A percentile compares a stretch with the other conserved stretches of the same genome.
Evolutionary conservation across 345 rosid genomes (phyloP).

Genomic region (Gossypium stocksii): DNA sequence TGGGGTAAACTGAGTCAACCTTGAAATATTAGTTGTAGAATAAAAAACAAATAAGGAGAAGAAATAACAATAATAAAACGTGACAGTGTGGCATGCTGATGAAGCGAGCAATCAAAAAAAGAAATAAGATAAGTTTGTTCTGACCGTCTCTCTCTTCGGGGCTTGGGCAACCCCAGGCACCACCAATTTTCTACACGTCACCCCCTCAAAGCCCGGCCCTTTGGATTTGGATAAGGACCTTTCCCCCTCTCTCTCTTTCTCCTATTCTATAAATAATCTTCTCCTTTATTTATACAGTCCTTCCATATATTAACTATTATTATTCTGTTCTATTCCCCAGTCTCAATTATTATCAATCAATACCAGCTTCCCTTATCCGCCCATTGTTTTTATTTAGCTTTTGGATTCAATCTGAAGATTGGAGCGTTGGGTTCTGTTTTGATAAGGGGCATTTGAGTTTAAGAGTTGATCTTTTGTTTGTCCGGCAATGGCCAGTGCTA

Average conservation of each 20-base stretch:
- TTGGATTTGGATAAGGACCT: conserved; percentile 11
- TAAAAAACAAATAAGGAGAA: not conserved
- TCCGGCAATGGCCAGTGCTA: conserved; percentile 21
- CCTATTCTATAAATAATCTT: not conserved
- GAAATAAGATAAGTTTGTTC: not conserved
- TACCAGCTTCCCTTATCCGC: not conserved
- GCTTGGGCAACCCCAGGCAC: not conserved
- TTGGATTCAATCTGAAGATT: not conserved
- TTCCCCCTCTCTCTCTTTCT: not conserved
- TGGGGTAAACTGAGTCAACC: not conserved
- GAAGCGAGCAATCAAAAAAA: not conserved
- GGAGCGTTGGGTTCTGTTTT: too few species aligned
- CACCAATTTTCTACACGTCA: conserved; percentile 3
- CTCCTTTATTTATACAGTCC: not conserved
- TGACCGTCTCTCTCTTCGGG: not conserved
- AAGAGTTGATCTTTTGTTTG: not conserved
- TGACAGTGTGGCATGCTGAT: not conserved
- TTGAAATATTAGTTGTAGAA: not conserved
- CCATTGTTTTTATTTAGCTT: too few species aligned
- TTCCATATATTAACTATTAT: not conserved
- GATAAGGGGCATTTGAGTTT: not conserved
- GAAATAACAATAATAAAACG: not conserved
- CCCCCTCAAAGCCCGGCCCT: not conserved
- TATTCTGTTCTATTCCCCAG: not conserved
- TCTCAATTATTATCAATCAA: not conserved